Base-by-base conservation (phyloP, 768 basidiomycete genomes). In the Cytidiella melzeri region DNA sequence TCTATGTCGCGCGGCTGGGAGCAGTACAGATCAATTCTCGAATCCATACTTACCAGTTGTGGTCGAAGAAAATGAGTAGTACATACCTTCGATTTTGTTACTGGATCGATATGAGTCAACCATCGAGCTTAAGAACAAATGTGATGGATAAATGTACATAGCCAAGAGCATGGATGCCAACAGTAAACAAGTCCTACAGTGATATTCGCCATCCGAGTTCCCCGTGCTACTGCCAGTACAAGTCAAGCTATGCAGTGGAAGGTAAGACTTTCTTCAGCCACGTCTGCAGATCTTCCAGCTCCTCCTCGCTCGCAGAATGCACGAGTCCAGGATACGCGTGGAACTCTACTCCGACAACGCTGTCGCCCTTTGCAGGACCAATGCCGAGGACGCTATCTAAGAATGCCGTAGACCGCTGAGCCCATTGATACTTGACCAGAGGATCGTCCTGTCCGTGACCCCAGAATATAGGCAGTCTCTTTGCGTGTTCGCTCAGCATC, bases 371-470 rank as follows among this genome's bases (percentile, higher is more conserved):
- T 6, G 69, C 71, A 5, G 61, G 60, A 18, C 73, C 59, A 48
- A 87, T 69, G 13, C 80, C 79, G 36, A 89, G 60, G 13, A 74
- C 57, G 12, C 70, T 62, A 28, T 73, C 75, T 39, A 94, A 67
- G 51, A 76, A 75, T 5, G 81, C 74, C 30, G 74, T 67, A 6
- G 87, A 86, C 43, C 65, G 64, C 47, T 73, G 62, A 20, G 80
- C 79, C 43, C 81, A 71, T 23, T 73, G 54, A 56, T 72, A 73
- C 50, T 73, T 73, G 47, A 96, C 84, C 20, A 95, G 72, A 5
- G 79, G 82, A 67, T 97, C 93, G 13, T 64, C 72, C 5, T 72
- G 76, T 20, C 92, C 92, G 55, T 92, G 88, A 11, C 87, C 93
- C 81, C 88, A 88, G 67, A 95, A 94, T 24, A 94, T 73, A 1